Evolutionary conservation across 2,329 filamentous ascomycete genomes (phyloP).

Genomic region (Xylaria polymorpha): DNA sequence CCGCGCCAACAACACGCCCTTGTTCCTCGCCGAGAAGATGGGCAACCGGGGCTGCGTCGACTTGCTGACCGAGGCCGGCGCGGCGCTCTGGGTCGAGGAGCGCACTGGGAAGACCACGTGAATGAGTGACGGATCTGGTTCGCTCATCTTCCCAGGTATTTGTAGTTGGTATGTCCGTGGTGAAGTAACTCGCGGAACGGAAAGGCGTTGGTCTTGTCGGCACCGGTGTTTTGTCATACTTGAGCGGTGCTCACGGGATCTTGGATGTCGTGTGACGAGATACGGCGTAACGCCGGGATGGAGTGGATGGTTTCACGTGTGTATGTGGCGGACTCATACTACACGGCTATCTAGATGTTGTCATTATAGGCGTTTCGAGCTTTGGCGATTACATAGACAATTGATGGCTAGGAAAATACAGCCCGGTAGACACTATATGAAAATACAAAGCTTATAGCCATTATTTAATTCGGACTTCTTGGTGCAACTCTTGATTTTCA

Average conservation of each 20-base stretch:
- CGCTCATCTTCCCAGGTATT: constrained; percentile 48
- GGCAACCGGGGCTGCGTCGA: constrained; percentile 65
- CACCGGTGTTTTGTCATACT: constrained; percentile 59
- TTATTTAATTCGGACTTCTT: not conserved
- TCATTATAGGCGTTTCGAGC: not conserved
- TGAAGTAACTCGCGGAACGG: constrained; percentile 56
- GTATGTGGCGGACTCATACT: not conserved
- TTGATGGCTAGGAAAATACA: not conserved
- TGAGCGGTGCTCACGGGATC: constrained; percentile 54
- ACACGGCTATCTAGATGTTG: not conserved
- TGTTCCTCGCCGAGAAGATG: constrained; percentile 71
- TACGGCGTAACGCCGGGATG: no score
- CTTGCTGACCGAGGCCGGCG: constrained; percentile 69
- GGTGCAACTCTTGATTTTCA: not conserved
- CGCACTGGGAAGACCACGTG: constrained; percentile 20
- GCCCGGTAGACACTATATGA: not conserved
- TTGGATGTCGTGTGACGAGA: not conserved
- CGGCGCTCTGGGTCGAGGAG: constrained; percentile 67
- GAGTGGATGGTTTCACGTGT: not conserved
- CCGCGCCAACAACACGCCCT: constrained; percentile 71
- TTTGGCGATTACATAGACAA: not conserved
- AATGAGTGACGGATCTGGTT: not conserved
- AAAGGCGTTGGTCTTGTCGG: constrained; percentile 55
- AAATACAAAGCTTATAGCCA: not conserved
- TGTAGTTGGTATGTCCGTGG: constrained; percentile 58